Evolutionary conservation across 352 stramenopile species (phyloP), one percentile per base, ranked within the genome.

Genomic region (Peronosclerospora sorghi): DNA sequence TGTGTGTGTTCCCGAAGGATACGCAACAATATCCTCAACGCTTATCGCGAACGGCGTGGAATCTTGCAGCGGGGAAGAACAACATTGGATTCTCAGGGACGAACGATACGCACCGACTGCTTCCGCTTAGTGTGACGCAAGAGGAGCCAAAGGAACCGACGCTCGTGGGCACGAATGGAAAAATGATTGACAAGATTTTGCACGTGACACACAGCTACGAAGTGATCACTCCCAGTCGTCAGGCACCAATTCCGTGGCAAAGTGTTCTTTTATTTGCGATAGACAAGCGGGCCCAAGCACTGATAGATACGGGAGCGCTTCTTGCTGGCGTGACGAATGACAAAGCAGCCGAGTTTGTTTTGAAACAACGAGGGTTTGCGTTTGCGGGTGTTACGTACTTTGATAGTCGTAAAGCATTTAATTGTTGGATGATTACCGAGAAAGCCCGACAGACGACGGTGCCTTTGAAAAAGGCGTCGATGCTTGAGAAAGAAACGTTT

Each of bases 221-320:
- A 9, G 45, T 67, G 6, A 46, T 77, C 17, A 8, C 15, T 8
- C 45, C 37, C 2, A 40, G 21, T 8, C n/a, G 18, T 0, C 8
- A 8, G 6, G 28, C 28, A 2, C 30, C 14, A 13, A 57, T 66
- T 20, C 48, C 59, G 8, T 85, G 72, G 75, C 57, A 82, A 32
- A 40, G 29, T 17, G 38, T 94, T 17, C 49, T 86, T 27, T 21
- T 48, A 0, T 53, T 63, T 5, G 60, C 68, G 4, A 20, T n/a
- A n/a, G n/a, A n/a, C n/a, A n/a, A n/a, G n/a, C n/a, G n/a, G n/a
- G n/a, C n/a, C n/a, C n/a, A n/a, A 86, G 8, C 24, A 53, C 23
- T 96, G 0, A 91, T 96, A 38, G 86, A 95, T 45, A 88, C 75
- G 18, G 83, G 81, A 0, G 83, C 81, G 6, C 36, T 95, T n/a